Base-by-base conservation (phyloP, 1,139 yeast species). In the Suhomyces atakaporum region DNA sequence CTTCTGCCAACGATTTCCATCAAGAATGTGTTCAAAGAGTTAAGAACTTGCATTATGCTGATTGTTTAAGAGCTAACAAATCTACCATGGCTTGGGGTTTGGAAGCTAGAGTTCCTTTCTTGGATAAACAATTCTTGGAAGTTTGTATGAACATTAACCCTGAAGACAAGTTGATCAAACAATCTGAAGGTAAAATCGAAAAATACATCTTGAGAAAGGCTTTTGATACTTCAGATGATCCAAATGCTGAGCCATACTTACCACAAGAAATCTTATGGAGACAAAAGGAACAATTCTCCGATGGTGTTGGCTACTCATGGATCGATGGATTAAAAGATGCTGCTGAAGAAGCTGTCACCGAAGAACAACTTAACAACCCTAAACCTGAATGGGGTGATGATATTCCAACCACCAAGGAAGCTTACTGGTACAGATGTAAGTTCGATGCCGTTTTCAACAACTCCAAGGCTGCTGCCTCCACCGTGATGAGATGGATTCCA, bases 81-180 rank as follows among this genome's bases (percentile, higher is more conserved):
- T 90, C 97, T 23, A 92, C 99, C 45, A 87, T 92, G 97, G 98
- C 99, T 27, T 92, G 99, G 99, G 99, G 99, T 64, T 79, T 92
- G 51, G 99, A 92, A 73, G 98, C 98, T 44, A 86, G 99, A 71
- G 98, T 92, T 53, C 99, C 99, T 50, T 92, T 92, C 84, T 79
- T 92, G 69, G 99, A 92, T 68, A 87, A 82, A 71, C 77, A 83
- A 60, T 92, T 92, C 77, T 75, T 92, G 66, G 89, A 90, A 56
- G 82, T 87, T 33, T 81, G 95, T 66, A 85, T 92, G 97, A 84
- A 85, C 83, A 85, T 92, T 59, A 83, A 84, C 66, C 97, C 99
- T 48, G 77, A 77, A 51, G 97, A 92, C 57, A 94, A 92, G 74
- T 59, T 89, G 65, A 92, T 92, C 64, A 73, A 78, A 44, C 80